Base-by-base conservation (phyloP, 345 rosid species). In the Citrus sinensis region DNA sequence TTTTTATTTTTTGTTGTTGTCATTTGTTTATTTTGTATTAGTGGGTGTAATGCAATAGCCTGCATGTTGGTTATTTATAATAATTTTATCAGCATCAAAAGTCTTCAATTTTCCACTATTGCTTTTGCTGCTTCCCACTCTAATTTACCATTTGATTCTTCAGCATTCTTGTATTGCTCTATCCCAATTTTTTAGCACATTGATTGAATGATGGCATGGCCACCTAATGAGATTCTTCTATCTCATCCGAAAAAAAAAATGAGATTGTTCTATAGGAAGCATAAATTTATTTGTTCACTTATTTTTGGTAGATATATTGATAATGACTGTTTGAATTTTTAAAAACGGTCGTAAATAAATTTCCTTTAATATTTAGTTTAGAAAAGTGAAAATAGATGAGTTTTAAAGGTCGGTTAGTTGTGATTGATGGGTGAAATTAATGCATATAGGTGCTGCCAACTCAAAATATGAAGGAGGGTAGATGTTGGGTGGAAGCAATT, bases 381-480 rank as follows among this genome's bases (percentile, higher is more conserved):
- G 67, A 65, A 83, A 75, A 35, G 64, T 72, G 30, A 67, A 64
- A 68, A 64, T 55, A 59, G 71, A 46, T 78, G 81, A 70, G 84
- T 64, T 74, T 65, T 74, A 69, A 68, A 62, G 39, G 76, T 67
- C 29, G 80, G 82, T 76, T 62, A 7, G 85, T 63, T 83, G 80
- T 69, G 89, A 81, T 79, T 55, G 83, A 80, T 81, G 83, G 20
- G 40, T 77, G 79, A 74, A 79, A 82, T 87, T 76, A 88, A 86
- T 88, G 89, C 77, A 62, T 86, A 70, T 75, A 70, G 88, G 79
- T 83, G 87, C 35, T 78, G 85, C 83, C 89, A 81, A 80, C 85
- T 56, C 74, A 37, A 55, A 71, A 70, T 72, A 25, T 55, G 70
- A 71, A 72, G 85, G 84, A 81, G 82, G 91, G 83, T 82, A 87